Evolutionary conservation across 2,329 filamentous ascomycete genomes (phyloP).

Genomic region (Nemania sp.): DNA sequence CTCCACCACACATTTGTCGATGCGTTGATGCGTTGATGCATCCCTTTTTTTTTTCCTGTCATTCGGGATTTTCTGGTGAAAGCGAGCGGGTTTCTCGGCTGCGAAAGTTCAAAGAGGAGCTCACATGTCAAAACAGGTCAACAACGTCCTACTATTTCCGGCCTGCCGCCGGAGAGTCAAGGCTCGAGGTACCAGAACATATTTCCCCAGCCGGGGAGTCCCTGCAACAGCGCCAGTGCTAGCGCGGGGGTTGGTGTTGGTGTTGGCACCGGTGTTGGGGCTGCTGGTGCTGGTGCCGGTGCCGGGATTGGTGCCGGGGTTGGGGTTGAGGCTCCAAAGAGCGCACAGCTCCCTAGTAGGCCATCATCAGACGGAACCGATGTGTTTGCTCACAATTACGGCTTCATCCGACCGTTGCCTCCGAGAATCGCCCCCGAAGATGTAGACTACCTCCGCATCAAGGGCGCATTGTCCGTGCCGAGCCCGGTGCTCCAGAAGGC

Average conservation of each 20-base stretch:
- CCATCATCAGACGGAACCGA: conserved; percentile 55
- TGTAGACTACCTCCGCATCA: conserved; percentile 78
- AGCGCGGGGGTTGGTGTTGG: conserved; percentile 38
- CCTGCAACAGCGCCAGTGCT: conserved; percentile 15
- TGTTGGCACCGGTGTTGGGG: conserved; percentile 33
- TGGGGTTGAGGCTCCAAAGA: conserved; percentile 41
- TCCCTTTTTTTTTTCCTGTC: background rate
- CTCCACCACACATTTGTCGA: conserved; percentile 5
- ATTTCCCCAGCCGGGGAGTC: conserved; percentile 38
- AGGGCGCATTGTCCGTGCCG: conserved; percentile 83
- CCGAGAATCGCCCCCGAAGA: conserved; percentile 78
- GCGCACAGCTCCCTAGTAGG: conserved; percentile 50
- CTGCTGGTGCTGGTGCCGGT: conserved; percentile 39
- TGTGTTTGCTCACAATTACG: conserved; percentile 57
- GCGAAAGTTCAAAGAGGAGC: conserved; percentile 33
- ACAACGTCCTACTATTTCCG: conserved; percentile 40
- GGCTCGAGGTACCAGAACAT: conserved; percentile 40
- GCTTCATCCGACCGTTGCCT: conserved; percentile 80
- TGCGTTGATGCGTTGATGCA: background rate
- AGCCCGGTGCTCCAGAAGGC: conserved; percentile 73
- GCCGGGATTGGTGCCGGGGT: conserved; percentile 37
- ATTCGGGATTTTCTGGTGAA: background rate
- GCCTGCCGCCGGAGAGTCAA: conserved; percentile 36
- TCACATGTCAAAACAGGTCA: conserved; percentile 42
- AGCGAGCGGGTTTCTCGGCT: conserved; percentile 17